A percentile compares a stretch with the other conserved stretches of the same genome.
These are phyloP conservation scores for Hyaloperonospora brassicae DNA, from an alignment of 352 stramenopile species.

Conservation along the genomic window DNA sequence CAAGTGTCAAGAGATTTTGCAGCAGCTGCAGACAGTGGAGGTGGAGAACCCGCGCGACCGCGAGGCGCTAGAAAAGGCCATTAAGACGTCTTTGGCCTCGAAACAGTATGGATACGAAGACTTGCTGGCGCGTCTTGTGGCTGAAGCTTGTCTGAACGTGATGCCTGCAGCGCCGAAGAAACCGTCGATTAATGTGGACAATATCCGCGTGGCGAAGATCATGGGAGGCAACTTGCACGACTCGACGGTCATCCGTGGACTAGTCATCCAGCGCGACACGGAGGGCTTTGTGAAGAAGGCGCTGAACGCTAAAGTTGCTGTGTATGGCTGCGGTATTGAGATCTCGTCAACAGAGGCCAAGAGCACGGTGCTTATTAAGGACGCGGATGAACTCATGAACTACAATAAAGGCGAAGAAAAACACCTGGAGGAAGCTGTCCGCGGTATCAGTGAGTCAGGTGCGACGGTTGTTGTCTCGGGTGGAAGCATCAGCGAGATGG, in stretches of 20 bases:
- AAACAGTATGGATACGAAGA: constrained; percentile 98
- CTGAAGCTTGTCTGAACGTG: constrained; percentile 91
- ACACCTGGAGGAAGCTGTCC: constrained; percentile 96
- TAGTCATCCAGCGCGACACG: constrained; percentile 92
- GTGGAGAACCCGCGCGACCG: constrained; percentile 80
- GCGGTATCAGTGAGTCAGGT: constrained; percentile 92
- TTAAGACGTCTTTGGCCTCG: constrained; percentile 92
- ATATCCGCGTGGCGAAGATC: constrained; percentile 97
- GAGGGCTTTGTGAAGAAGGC: constrained; percentile 91
- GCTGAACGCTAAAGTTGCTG: constrained; percentile 90
- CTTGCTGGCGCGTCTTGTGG: constrained; percentile 90
- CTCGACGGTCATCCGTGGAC: constrained; percentile 95
- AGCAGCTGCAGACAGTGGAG: constrained; percentile 73
- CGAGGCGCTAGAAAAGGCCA: constrained; percentile 80
- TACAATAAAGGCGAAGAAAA: constrained; percentile 99
- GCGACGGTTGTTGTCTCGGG: constrained; percentile 94
- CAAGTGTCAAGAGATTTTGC: constrained; percentile 89
- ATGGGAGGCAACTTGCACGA: constrained; percentile 92
- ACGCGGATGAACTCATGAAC: constrained; percentile 97
- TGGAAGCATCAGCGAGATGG: constrained; percentile 98
- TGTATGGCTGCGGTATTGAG: constrained; percentile 97
- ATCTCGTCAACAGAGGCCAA: constrained; percentile 96
- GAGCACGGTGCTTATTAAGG: constrained; percentile 99
- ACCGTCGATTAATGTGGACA: constrained; percentile 93
- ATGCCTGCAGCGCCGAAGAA: constrained; percentile 84